Evolutionary conservation across 176 grass and related monocot genomes (phyloP).

Genomic region (Stipa capillata): DNA sequence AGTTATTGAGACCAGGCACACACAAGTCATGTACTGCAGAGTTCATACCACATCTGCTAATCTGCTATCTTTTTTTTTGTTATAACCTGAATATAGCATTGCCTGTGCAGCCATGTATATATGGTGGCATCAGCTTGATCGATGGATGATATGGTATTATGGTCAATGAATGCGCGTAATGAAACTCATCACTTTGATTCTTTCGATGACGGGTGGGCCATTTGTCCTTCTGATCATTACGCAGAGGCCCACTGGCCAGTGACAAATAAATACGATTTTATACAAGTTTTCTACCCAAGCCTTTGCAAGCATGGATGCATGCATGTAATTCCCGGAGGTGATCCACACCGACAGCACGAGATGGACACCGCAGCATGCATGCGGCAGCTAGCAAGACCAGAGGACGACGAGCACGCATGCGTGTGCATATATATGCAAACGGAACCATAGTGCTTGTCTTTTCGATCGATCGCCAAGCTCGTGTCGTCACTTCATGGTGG

Average conservation of each 20-base stretch:
- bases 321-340: not conserved
- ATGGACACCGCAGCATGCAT: not conserved
- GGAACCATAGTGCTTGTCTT: not conserved
- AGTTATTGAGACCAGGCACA: not conserved
- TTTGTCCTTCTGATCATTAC: not conserved
- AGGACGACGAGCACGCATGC: not conserved
- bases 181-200: not conserved
- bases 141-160: too few species aligned
- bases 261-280: not conserved
- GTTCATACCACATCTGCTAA: not conserved
- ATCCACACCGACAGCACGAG: not conserved
- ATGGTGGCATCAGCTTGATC: too few species aligned
- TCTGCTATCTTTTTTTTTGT: not conserved
- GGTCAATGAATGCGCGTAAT: not conserved
- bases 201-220: too few species aligned
- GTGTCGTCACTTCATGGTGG: not conserved
- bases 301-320: not conserved
- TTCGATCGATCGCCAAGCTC: not conserved
- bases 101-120: too few species aligned
- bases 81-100: not conserved
- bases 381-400: not conserved
- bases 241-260: not conserved
- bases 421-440: too few species aligned
- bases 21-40: not conserved
- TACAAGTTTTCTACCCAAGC: not conserved